Evolutionary conservation across 345 rosid genomes (phyloP).

Genomic region (Alliaria petiolata): DNA sequence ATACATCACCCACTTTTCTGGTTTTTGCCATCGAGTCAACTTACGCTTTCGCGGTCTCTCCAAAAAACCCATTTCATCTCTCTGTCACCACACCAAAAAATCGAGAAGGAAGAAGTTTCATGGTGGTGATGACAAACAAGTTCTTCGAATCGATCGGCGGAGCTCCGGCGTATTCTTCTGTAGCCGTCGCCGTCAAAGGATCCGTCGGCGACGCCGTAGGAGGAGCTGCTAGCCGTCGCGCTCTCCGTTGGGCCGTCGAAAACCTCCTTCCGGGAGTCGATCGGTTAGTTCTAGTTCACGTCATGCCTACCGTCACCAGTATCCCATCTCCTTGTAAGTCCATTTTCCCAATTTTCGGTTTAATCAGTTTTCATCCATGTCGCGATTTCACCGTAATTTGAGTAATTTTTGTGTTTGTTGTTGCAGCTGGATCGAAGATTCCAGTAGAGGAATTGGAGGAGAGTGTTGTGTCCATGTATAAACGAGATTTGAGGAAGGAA

Average conservation of each 20-base stretch:
- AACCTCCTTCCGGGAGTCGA: slow-evolving; percentile 44
- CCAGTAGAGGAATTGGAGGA: slow-evolving; percentile 63
- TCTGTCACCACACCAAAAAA: neutral
- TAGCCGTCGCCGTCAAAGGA: slow-evolving; percentile 68
- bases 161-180: slow-evolving; percentile 30
- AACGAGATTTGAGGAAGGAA: slow-evolving; percentile 50
- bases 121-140: slow-evolving; percentile 29
- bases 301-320: slow-evolving; percentile 56
- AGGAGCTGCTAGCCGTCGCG: slow-evolving; percentile 68
- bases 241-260: slow-evolving; percentile 74
- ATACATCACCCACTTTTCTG: neutral
- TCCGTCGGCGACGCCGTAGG: slow-evolving; percentile 37
- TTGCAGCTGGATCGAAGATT: slow-evolving; percentile 56
- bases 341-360: neutral
- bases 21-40: slow-evolving; percentile 12
- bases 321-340: slow-evolving; percentile 72
- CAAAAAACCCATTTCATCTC: neutral
- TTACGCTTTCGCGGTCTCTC: neutral
- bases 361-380: neutral
- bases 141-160: slow-evolving; percentile 11
- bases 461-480: slow-evolving; percentile 59
- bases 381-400: neutral
- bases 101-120: neutral
- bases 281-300: slow-evolving; percentile 69
- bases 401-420: neutral